phyloP scores from a whole-genome alignment of 495 filamentous ascomycete species.

The Platismatia glauca region DNA sequence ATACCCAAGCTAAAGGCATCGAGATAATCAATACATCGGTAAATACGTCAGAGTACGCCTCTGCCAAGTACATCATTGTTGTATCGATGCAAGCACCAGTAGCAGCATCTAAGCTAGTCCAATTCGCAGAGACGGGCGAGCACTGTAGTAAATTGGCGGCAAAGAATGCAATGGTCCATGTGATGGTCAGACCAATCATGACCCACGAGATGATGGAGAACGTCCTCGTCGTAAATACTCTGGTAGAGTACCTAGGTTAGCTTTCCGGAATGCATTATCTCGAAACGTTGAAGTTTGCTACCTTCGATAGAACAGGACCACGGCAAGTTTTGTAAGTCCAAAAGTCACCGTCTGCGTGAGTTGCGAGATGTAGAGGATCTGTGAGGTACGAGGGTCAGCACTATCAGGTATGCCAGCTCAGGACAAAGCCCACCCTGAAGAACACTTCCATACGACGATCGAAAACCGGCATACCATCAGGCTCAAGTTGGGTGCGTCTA shows the following conservation, averaged over 20 bases:
- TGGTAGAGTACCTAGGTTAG: neutral
- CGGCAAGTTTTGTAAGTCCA: slow-evolving; percentile 13
- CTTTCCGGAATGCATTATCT: neutral
- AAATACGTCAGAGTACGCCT: slow-evolving; percentile 11
- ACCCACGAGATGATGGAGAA: neutral
- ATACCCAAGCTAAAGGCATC: slow-evolving; percentile 5
- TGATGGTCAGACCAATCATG: slow-evolving; percentile 1
- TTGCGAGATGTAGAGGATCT: slow-evolving; percentile 11
- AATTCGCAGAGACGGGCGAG: slow-evolving; percentile 6
- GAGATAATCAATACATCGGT: slow-evolving; percentile 10
- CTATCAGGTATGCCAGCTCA: neutral
- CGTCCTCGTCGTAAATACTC: neutral
- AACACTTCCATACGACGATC: slow-evolving; percentile 4
- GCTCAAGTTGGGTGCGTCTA: slow-evolving; percentile 7
- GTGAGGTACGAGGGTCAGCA: neutral
- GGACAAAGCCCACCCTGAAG: neutral
- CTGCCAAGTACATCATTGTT: slow-evolving; percentile 4
- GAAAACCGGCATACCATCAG: slow-evolving; percentile 9
- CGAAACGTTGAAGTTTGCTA: neutral
- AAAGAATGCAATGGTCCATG: slow-evolving; percentile 15
- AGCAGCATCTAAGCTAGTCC: slow-evolving; percentile 1
- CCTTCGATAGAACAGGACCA: slow-evolving; percentile 10
- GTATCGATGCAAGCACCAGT: slow-evolving; percentile 9
- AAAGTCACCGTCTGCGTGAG: slow-evolving; percentile 12
- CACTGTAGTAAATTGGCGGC: slow-evolving; percentile 14